phyloP scores from a whole-genome alignment of 2,329 filamentous ascomycete species.

The Monilinia vaccinii-corymbosi region DNA sequence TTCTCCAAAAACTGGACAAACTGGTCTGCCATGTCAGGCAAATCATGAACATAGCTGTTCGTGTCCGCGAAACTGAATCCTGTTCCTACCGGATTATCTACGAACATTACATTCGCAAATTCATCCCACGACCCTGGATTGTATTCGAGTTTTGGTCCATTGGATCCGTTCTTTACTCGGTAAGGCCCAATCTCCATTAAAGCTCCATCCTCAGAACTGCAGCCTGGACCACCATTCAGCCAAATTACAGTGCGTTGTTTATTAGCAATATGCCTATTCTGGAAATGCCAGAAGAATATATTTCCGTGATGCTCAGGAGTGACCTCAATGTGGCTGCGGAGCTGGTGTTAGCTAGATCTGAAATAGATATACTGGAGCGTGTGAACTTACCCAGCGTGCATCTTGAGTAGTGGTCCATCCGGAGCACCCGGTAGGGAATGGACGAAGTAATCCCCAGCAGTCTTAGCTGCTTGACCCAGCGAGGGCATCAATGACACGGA shows the following conservation, averaged over 20 bases:
- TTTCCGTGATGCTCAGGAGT: conserved; percentile 79
- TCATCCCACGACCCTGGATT: conserved; percentile 98
- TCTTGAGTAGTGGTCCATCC: conserved; percentile 70
- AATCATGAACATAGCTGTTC: conserved; percentile 74
- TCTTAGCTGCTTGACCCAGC: conserved; percentile 40
- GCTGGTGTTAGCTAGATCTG: neutral
- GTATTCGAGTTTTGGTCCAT: conserved; percentile 47
- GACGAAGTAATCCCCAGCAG: conserved; percentile 83
- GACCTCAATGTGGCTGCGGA: conserved; percentile 76
- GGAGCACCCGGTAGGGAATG: conserved; percentile 78
- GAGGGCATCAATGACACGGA: conserved; percentile 37
- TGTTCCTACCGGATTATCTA: conserved; percentile 94
- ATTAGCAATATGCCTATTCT: conserved; percentile 92
- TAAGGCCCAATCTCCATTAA: conserved; percentile 88
- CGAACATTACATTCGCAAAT: conserved; percentile 92
- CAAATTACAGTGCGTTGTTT: conserved; percentile 86
- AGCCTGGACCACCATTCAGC: conserved; percentile 95
- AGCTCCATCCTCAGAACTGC: conserved; percentile 93
- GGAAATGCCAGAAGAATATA: conserved; percentile 97
- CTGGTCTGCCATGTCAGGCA: conserved; percentile 81
- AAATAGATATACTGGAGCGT: neutral
- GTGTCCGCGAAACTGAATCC: conserved; percentile 95
- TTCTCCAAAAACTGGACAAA: conserved; percentile 86
- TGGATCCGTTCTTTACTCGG: conserved; percentile 63
- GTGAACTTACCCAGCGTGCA: conserved; percentile 84